Conservation (phyloP, 306 rosid genomes). For the Rosa lucieae region DNA sequence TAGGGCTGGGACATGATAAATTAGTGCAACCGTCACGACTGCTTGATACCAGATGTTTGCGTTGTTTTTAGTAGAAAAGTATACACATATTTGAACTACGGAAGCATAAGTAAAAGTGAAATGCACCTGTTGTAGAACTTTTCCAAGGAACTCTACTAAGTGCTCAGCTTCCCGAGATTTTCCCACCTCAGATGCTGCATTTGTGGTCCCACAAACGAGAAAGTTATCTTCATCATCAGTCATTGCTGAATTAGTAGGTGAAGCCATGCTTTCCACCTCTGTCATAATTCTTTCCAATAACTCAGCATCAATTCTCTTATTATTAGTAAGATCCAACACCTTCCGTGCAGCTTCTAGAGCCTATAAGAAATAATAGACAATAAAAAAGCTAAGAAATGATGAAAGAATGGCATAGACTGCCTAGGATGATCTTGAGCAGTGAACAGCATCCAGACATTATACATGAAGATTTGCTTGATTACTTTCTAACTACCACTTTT, state of each 20-base stretch:
- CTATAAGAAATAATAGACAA: slow-evolving; percentile 40
- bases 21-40: not conserved
- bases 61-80: not conserved
- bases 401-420: not conserved
- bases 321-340: slow-evolving; percentile 60
- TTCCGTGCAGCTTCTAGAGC: slow-evolving; percentile 76
- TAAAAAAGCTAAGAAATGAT: not conserved
- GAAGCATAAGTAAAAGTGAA: not conserved
- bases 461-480: not conserved
- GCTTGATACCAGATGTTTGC: not conserved
- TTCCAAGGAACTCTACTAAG: slow-evolving; percentile 63
- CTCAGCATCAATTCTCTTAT: slow-evolving; percentile 62
- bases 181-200: slow-evolving; percentile 37
- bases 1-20: not conserved
- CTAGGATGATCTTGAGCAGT: slow-evolving; percentile 4
- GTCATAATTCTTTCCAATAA: slow-evolving; percentile 63
- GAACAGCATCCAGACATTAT: not conserved
- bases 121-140: slow-evolving; percentile 71
- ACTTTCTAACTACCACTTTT: not conserved
- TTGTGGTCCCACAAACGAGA: slow-evolving; percentile 36
- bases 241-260: slow-evolving; percentile 30
- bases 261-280: slow-evolving; percentile 62
- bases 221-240: slow-evolving; percentile 29
- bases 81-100: not conserved
- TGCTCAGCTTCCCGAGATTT: slow-evolving; percentile 63